Percentiles rank a stretch among this genome's conserved stretches.
phyloP scores from a whole-genome alignment of 2,329 filamentous ascomycete species.

The Chalaropsis thielavioides region DNA sequence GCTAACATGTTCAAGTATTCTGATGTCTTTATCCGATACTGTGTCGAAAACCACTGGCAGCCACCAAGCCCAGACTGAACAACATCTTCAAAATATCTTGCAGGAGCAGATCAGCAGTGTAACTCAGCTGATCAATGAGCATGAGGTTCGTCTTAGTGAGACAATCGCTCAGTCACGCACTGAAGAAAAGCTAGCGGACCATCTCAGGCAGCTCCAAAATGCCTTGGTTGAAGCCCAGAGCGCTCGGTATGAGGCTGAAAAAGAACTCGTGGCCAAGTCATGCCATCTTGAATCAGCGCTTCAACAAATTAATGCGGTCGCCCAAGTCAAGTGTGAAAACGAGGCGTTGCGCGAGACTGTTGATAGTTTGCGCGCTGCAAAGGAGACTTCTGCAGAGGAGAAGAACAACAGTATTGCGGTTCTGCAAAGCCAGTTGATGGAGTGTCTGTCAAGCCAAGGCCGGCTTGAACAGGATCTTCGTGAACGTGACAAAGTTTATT shows the following conservation, averaged over 20 bases:
- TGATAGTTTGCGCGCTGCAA: not conserved
- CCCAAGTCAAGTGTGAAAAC: slow-evolving; percentile 10
- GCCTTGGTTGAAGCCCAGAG: slow-evolving; percentile 7
- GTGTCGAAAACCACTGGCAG: not conserved
- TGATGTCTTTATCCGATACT: slow-evolving; percentile 7
- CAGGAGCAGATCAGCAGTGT: not conserved
- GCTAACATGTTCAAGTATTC: slow-evolving; percentile 9
- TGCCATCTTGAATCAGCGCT: slow-evolving; percentile 4
- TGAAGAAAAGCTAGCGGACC: not conserved
- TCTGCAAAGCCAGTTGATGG: slow-evolving; percentile 8
- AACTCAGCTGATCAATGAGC: not conserved
- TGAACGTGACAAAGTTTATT: slow-evolving; percentile 8
- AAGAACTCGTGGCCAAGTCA: slow-evolving; percentile 9
- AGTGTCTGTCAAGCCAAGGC: slow-evolving; percentile 3
- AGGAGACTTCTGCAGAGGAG: not conserved
- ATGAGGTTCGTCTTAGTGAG: slow-evolving; percentile 3
- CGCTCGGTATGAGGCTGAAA: not conserved
- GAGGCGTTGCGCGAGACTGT: not conserved
- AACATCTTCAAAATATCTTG: slow-evolving; percentile 1
- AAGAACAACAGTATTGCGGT: not conserved
- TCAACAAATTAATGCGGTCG: slow-evolving; percentile 5
- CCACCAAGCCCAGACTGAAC: not conserved
- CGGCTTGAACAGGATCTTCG: slow-evolving; percentile 7
- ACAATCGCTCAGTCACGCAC: not conserved
- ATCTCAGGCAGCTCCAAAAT: slow-evolving; percentile 9